Evolutionary conservation across 108 stramenopile genomes (phyloP).

Genomic region (Bacterosira constricta): DNA sequence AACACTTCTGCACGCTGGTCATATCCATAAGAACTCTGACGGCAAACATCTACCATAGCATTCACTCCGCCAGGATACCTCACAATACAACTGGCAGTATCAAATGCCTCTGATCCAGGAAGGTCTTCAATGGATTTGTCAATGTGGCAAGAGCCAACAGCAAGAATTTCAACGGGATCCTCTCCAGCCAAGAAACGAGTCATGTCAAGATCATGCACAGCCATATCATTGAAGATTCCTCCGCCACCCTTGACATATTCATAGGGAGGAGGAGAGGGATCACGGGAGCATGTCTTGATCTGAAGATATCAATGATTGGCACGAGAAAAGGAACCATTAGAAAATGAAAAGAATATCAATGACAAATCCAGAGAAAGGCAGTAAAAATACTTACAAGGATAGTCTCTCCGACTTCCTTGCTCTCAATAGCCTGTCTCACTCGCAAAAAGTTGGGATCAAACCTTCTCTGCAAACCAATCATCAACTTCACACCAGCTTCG

Average conservation of each 20-base stretch:
- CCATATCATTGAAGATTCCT: conserved; percentile 97
- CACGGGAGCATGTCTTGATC: conserved; percentile 92
- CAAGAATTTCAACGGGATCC: conserved; percentile 92
- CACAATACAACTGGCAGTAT: conserved; percentile 93
- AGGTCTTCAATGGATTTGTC: conserved; percentile 88
- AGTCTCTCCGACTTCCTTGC: conserved; percentile 88
- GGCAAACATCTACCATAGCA: conserved; percentile 96
- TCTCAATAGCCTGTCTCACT: conserved; percentile 78
- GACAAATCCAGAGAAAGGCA: neutral
- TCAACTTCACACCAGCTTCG: conserved; percentile 90
- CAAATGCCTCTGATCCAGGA: conserved; percentile 88
- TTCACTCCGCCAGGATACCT: conserved; percentile 87
- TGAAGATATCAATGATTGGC: neutral
- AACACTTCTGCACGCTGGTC: conserved; percentile 98
- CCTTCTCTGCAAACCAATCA: conserved; percentile 94
- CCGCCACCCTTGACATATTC: conserved; percentile 96
- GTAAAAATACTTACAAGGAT: conserved; percentile 70
- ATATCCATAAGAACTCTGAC: conserved; percentile 95
- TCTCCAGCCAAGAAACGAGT: conserved; percentile 89
- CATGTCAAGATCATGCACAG: conserved; percentile 98
- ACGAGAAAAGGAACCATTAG: neutral
- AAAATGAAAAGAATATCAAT: neutral
- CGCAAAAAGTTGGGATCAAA: conserved; percentile 96
- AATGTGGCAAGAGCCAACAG: conserved; percentile 92
- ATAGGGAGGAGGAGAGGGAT: conserved; percentile 93